These are phyloP conservation scores for Phylloboletellus chloephorus DNA, from an alignment of 1,284 basidiomycete genomes.

Conservation along the genomic window DNA sequence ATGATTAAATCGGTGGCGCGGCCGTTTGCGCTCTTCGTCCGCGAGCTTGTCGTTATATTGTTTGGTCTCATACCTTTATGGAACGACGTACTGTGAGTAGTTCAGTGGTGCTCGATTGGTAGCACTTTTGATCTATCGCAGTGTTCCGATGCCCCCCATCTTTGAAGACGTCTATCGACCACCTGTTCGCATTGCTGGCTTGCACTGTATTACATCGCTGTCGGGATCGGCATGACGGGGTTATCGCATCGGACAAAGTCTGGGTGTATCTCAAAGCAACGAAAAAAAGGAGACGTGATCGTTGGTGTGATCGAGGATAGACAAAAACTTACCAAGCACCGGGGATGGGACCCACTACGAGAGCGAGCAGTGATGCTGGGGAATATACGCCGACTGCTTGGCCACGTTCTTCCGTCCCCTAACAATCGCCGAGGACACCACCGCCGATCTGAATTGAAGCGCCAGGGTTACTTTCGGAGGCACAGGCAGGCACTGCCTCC, in stretches of 20 bases:
- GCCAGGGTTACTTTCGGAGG: not conserved
- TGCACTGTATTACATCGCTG: constrained; percentile 57
- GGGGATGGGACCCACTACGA: constrained; percentile 59
- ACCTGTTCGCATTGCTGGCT: constrained; percentile 49
- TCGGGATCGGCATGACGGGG: constrained; percentile 41
- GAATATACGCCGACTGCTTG: constrained; percentile 66
- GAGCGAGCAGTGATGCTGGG: constrained; percentile 51
- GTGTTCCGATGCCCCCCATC: constrained; percentile 58
- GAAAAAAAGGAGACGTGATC: too few relatives aligned
- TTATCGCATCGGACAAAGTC: constrained; percentile 45
- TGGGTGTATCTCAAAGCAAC: constrained; percentile 42
- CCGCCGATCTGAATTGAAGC: constrained; percentile 51
- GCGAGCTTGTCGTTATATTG: constrained; percentile 46
- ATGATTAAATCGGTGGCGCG: constrained; percentile 37
- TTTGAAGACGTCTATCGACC: constrained; percentile 50
- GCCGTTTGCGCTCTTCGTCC: constrained; percentile 43
- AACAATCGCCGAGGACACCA: constrained; percentile 68
- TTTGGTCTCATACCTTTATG: constrained; percentile 45
- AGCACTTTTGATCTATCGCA: constrained; percentile 22
- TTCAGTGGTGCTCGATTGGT: not conserved
- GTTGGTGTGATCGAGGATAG: not conserved
- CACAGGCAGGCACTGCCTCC: constrained; percentile 67
- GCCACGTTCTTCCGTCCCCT: constrained; percentile 63
- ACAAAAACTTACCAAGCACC: constrained; percentile 47
- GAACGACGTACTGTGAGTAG: constrained; percentile 49